Evolutionary conservation across 805 yeast species (phyloP).

Genomic region (Komagataella mondaviorum): DNA sequence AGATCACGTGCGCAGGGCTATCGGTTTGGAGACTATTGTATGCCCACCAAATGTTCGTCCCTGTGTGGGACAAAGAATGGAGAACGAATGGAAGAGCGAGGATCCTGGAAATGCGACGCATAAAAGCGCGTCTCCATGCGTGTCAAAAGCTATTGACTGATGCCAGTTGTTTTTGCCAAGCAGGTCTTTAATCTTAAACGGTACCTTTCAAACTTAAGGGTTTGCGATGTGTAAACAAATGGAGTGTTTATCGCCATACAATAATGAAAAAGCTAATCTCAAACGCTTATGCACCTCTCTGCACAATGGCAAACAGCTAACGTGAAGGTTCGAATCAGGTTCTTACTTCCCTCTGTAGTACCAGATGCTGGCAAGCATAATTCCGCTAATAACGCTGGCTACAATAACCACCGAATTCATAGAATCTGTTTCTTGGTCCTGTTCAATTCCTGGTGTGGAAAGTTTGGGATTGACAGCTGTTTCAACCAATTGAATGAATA

Average conservation of each 20-base stretch:
- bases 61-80: background rate
- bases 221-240: no score
- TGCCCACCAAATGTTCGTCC: background rate
- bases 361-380: slow-evolving; percentile 52
- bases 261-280: background rate
- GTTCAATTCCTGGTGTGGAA: slow-evolving; percentile 69
- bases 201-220: no score
- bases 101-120: background rate
- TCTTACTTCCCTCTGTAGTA: slow-evolving; percentile 31
- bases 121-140: background rate
- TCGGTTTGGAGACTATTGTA: background rate
- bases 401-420: slow-evolving; percentile 44
- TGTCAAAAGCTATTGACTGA: background rate
- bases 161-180: background rate
- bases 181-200: background rate
- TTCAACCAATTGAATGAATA: slow-evolving; percentile 77
- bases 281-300: background rate
- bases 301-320: background rate
- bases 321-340: background rate
- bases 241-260: no score
- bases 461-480: slow-evolving; percentile 70
- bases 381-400: slow-evolving; percentile 56
- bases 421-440: slow-evolving; percentile 40
- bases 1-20: background rate
- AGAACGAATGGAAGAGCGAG: background rate